A percentile compares a stretch with the other conserved stretches of the same genome.
phyloP scores from a whole-genome alignment of 179 eudicot species.

The Patellifolia procumbens region DNA sequence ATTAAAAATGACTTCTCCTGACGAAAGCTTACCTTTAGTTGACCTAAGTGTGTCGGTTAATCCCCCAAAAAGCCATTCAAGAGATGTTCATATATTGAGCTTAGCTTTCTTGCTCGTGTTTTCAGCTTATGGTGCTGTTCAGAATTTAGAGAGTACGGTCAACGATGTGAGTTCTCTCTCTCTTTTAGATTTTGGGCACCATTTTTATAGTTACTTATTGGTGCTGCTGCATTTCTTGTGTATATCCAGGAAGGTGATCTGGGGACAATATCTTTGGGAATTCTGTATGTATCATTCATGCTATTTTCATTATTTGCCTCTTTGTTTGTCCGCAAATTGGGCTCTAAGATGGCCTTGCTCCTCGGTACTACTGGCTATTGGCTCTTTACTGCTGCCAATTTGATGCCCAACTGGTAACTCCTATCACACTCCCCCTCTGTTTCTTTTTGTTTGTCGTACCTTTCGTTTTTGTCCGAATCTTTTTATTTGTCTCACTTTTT shows the following conservation, averaged over 20 bases:
- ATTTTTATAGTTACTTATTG: not conserved
- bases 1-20: constrained; percentile 31
- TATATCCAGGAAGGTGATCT: constrained; percentile 64
- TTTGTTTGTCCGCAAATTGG: constrained; percentile 65
- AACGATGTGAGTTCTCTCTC: constrained; percentile 59
- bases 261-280: constrained; percentile 87
- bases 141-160: constrained; percentile 83
- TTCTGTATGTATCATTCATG: constrained; percentile 84
- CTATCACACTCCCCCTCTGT: too few species aligned
- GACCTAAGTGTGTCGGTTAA: constrained; percentile 24
- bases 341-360: constrained; percentile 69
- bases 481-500: too few species aligned
- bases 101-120: constrained; percentile 81
- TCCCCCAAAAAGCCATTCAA: constrained; percentile 38
- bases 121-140: constrained; percentile 90
- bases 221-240: not conserved
- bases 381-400: constrained; percentile 93
- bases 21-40: constrained; percentile 56
- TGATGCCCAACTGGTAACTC: constrained; percentile 79
- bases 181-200: not conserved
- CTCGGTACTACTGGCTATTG: constrained; percentile 95
- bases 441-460: too few species aligned
- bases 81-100: constrained; percentile 79
- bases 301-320: constrained; percentile 75
- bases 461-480: too few species aligned